Percentiles rank a stretch among this genome's conserved stretches.
Conservation (phyloP, 2,329 filamentous ascomycete species). For the Diplodia seriata region DNA sequence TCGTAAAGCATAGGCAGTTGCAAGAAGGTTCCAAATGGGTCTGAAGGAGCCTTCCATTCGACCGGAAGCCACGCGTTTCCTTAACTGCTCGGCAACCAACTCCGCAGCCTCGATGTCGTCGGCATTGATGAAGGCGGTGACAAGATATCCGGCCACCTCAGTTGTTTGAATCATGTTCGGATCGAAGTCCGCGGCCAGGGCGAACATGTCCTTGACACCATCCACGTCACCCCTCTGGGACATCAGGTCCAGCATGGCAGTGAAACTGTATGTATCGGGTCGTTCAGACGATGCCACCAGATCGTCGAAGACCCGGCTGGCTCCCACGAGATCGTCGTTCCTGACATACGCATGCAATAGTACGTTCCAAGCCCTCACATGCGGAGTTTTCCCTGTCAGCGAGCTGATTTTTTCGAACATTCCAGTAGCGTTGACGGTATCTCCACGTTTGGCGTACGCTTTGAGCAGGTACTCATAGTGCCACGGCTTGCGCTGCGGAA, state of each 20-base stretch:
- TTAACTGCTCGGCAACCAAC: conserved; percentile 54
- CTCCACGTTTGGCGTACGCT: conserved; percentile 72
- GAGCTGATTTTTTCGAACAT: conserved; percentile 68
- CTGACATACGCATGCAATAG: conserved; percentile 74
- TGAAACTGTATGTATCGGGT: conserved; percentile 71
- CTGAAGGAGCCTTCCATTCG: conserved; percentile 61
- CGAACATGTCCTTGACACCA: conserved; percentile 69
- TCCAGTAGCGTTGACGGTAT: conserved; percentile 64
- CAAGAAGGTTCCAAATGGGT: conserved; percentile 78
- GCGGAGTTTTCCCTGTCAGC: conserved; percentile 64
- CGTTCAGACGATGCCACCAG: conserved; percentile 58
- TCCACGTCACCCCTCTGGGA: conserved; percentile 76
- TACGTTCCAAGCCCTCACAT: conserved; percentile 74
- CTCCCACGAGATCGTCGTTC: conserved; percentile 70
- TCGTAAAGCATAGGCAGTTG: conserved; percentile 71
- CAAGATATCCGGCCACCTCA: conserved; percentile 54
- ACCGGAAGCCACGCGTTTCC: conserved; percentile 44
- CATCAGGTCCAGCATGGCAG: conserved; percentile 75
- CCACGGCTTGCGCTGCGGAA: neutral
- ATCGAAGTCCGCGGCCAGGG: conserved; percentile 55
- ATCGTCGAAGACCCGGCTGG: conserved; percentile 67
- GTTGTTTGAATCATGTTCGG: conserved; percentile 10
- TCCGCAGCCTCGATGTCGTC: conserved; percentile 52
- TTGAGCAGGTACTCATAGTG: conserved; percentile 60
- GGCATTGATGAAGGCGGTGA: conserved; percentile 66